Base-by-base conservation (phyloP, 1,284 basidiomycete species). In the Serendipita sp. region DNA sequence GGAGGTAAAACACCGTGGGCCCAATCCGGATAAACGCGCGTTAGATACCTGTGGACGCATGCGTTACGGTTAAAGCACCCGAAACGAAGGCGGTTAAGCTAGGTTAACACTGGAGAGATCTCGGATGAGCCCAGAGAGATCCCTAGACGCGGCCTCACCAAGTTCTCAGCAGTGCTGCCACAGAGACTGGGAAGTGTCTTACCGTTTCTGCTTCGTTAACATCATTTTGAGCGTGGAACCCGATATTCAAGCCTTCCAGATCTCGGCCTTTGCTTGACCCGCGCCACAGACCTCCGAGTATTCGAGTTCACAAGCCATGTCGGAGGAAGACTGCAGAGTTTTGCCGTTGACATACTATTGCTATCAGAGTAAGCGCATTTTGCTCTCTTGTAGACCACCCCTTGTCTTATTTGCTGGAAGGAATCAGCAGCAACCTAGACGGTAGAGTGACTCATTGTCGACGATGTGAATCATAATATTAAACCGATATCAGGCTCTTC, bases 281-380 rank as follows among this genome's bases (percentile, higher is more conserved):
- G 8, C 29, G 17, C 45, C 45, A 49, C n/a, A 49, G 17, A n/a
- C n/a, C 29, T n/a, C 45, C 6, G 13, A 13, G 5, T 41, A 41
- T 41, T 41, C 38, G 38, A 41, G 38, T 13, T 41, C 38, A 41
- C 45, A 22, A 29, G 45, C 45, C 45, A 49, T 49, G 45, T 22
- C 45, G 45, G 45, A 49, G 29, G 45, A 49, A 49, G 45, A 49
- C 17, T 49, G 15, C 32, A 26, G 53, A 35, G 58, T 65, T 26
- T 62, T 62, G 41, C 62, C 61, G 34, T 49, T 65, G 42, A 62
- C 62, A 29, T 60, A 65, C 29, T 65, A 65, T 41, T 65, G 64
- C 43, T 62, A 61, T 34, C 53, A 58, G 32, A 30, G 53, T 35
- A 34, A 3, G 53, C 29, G 29, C 29, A 49, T 49, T 49, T 49